Percentiles rank a stretch among this genome's conserved stretches.
phyloP scores from a whole-genome alignment of 2,329 filamentous ascomycete species.

The Delphinella strobiligena region DNA sequence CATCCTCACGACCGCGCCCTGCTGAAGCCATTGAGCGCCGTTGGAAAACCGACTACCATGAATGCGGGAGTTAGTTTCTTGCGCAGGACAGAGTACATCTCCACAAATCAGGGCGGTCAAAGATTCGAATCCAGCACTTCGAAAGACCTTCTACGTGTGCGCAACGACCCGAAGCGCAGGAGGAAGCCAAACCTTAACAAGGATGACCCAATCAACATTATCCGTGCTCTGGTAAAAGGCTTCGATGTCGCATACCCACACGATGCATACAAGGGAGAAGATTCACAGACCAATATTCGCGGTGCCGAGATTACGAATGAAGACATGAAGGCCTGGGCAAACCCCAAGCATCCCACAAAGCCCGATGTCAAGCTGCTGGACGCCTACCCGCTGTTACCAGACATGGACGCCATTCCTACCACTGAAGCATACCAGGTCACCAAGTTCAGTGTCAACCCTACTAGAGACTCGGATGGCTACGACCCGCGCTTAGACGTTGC shows the following conservation, averaged over 20 bases:
- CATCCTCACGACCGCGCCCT: conserved; percentile 78
- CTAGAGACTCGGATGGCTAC: conserved; percentile 36
- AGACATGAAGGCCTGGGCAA: conserved; percentile 47
- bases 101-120: conserved; percentile 32
- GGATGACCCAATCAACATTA: conserved; percentile 49
- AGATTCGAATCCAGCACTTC: conserved; percentile 42
- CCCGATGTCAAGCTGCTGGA: conserved; percentile 45
- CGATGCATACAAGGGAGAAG: conserved; percentile 54
- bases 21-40: conserved; percentile 67
- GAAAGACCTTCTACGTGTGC: conserved; percentile 34
- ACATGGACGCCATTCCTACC: conserved; percentile 48
- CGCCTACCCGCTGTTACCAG: conserved; percentile 48
- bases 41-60: conserved; percentile 70
- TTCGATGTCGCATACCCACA: conserved; percentile 55
- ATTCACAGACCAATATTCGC: conserved; percentile 43
- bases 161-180: conserved; percentile 28
- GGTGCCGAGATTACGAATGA: conserved; percentile 41
- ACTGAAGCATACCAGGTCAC: conserved; percentile 47
- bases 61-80: conserved; percentile 83
- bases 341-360: conserved; percentile 48
- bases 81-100: conserved; percentile 91
- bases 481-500: conserved; percentile 49
- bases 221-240: conserved; percentile 49
- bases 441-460: conserved; percentile 50
- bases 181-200: conserved; percentile 27